These are phyloP conservation scores for Phylloporus sp. DNA, from an alignment of 768 basidiomycete species.

Conservation along the genomic window DNA sequence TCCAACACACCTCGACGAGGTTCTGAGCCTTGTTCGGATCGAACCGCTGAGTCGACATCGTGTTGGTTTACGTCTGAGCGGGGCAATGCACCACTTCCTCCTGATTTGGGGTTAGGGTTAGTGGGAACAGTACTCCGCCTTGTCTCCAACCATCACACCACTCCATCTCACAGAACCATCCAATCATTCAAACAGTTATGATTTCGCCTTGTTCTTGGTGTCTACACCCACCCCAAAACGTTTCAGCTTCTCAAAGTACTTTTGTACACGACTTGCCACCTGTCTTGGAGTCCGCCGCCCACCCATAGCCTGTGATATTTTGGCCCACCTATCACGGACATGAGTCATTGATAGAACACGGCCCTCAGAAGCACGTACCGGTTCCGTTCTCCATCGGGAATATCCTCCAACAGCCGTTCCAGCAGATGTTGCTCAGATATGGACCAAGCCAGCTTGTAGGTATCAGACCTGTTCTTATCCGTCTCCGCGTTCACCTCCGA, in stretches of 20 bases:
- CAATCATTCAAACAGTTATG: conserved; percentile 4
- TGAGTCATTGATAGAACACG: conserved; percentile 8
- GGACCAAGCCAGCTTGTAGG: conserved; percentile 83
- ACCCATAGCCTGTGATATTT: conserved; percentile 79
- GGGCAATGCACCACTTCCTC: not conserved
- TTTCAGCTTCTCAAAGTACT: conserved; percentile 83
- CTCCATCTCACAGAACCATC: not conserved
- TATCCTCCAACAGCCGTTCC: conserved; percentile 68
- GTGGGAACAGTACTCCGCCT: not conserved
- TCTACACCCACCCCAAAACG: conserved; percentile 58
- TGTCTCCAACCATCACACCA: not conserved
- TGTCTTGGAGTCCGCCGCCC: conserved; percentile 74
- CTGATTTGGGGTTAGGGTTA: conserved; percentile 21
- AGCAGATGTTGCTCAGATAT: conserved; percentile 72
- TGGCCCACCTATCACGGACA: conserved; percentile 55
- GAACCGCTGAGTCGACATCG: conserved; percentile 54
- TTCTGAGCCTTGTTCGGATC: conserved; percentile 94
- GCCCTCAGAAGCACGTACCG: conserved; percentile 40
- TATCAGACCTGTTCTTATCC: conserved; percentile 41
- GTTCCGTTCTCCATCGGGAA: conserved; percentile 74
- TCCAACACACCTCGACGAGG: conserved; percentile 65
- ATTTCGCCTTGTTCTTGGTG: conserved; percentile 21
- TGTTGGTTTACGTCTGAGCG: conserved; percentile 20
- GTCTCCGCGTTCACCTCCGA: conserved; percentile 19
- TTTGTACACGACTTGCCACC: conserved; percentile 86